phyloP scores from a whole-genome alignment of 208 protist species.

The Trypanosoma brucei region DNA sequence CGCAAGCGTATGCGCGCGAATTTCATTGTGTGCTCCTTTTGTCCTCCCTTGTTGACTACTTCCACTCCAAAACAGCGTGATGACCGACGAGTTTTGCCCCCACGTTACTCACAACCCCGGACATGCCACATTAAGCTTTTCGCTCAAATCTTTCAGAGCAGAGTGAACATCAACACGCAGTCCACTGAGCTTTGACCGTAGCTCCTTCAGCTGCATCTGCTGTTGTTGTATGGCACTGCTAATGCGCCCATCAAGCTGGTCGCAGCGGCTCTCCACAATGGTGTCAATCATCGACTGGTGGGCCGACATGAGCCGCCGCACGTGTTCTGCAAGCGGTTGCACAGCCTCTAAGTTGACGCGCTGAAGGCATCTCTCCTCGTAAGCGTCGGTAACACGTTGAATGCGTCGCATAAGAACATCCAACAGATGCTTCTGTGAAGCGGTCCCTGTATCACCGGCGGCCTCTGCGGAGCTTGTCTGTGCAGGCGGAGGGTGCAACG shows the following conservation, averaged over 20 bases:
- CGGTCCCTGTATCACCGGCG: not conserved
- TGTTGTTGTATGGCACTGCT: slow-evolving; percentile 31
- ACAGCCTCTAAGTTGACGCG: slow-evolving; percentile 38
- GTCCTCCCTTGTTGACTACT: no score
- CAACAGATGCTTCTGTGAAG: slow-evolving; percentile 11
- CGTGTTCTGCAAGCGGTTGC: slow-evolving; percentile 59
- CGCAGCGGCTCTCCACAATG: slow-evolving; percentile 63
- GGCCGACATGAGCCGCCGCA: slow-evolving; percentile 59
- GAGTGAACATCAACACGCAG: slow-evolving; percentile 60
- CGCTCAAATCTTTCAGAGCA: slow-evolving; percentile 56
- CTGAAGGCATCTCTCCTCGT: slow-evolving; percentile 13
- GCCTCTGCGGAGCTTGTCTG: not conserved
- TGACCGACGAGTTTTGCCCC: not conserved
- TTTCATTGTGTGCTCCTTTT: no score
- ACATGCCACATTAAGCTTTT: slow-evolving; percentile 64
- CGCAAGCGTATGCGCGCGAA: no score
- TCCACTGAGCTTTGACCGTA: slow-evolving; percentile 41
- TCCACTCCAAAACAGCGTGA: no score
- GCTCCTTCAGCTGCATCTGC: slow-evolving; percentile 50
- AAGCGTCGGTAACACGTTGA: slow-evolving; percentile 1
- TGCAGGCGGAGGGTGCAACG: not conserved
- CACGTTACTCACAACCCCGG: slow-evolving; percentile 37
- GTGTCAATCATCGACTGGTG: slow-evolving; percentile 72
- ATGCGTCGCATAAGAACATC: slow-evolving; percentile 5
- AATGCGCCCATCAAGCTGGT: slow-evolving; percentile 32